Conservation (phyloP, 2,329 filamentous ascomycete species). For the Aspergillus aculeatinus region DNA sequence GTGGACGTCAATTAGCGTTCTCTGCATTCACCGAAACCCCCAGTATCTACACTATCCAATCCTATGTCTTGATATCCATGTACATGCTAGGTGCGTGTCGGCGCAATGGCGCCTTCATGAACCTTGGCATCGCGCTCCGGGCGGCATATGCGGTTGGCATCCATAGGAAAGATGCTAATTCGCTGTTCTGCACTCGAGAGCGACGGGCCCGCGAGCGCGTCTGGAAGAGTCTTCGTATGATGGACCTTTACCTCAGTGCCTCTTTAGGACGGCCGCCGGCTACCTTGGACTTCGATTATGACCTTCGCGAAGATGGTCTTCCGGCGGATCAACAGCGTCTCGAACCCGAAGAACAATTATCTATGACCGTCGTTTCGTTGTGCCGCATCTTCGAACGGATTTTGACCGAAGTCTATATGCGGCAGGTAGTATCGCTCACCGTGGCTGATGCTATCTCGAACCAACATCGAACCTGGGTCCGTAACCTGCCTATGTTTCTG, state of each 20-base stretch:
- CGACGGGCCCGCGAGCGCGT: conserved; percentile 48
- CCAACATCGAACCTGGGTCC: conserved; percentile 45
- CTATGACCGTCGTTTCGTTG: conserved; percentile 48
- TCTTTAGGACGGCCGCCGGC: conserved; percentile 54
- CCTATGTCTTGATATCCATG: conserved; percentile 52
- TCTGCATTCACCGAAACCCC: conserved; percentile 51
- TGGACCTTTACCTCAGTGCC: conserved; percentile 54
- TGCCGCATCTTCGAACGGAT: conserved; percentile 46
- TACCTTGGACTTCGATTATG: conserved; percentile 52
- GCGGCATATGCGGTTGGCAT: conserved; percentile 55
- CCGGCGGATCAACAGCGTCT: conserved; percentile 19
- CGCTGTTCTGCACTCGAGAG: conserved; percentile 47
- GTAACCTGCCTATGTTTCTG: conserved; percentile 44
- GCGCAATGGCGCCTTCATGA: conserved; percentile 54
- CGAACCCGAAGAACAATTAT: conserved; percentile 43
- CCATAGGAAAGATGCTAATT: conserved; percentile 53
- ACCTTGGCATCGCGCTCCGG: conserved; percentile 53
- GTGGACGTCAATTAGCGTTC: conserved; percentile 47
- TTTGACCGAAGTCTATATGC: conserved; percentile 45
- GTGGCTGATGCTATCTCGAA: conserved; percentile 45
- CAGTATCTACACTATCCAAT: conserved; percentile 52
- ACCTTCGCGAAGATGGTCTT: conserved; percentile 36
- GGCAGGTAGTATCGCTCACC: conserved; percentile 43
- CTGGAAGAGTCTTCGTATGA: conserved; percentile 54
- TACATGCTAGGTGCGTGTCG: conserved; percentile 54